A percentile compares a stretch with the other conserved stretches of the same genome.
Evolutionary conservation across 2,329 filamentous ascomycete genomes (phyloP).

Genomic region (Alternaria sp.): DNA sequence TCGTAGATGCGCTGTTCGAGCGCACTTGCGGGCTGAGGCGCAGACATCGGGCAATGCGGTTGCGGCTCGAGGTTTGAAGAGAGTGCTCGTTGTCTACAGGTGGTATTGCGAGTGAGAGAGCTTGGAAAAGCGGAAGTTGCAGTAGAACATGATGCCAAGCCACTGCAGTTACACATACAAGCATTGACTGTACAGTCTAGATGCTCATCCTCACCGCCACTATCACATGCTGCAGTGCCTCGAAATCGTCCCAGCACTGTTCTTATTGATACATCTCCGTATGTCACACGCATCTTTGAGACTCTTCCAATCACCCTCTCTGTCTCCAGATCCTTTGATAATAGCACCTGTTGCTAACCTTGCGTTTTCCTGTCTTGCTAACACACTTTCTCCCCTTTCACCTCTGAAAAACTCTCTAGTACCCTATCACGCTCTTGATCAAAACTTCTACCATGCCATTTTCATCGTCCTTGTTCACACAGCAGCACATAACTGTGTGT

Average conservation of each 20-base stretch:
- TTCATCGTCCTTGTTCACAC: neutral
- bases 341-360: neutral
- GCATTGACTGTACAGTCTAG: neutral
- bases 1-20: conserved; percentile 23
- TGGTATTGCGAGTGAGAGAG: neutral
- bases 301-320: neutral
- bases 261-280: neutral
- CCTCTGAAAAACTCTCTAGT: conserved; percentile 5
- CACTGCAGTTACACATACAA: neutral
- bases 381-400: neutral
- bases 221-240: neutral
- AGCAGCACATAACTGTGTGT: conserved; percentile 11
- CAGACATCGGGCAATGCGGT: neutral
- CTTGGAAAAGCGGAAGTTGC: neutral
- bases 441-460: conserved; percentile 11
- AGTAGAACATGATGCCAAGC: neutral
- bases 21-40: conserved; percentile 7
- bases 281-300: neutral
- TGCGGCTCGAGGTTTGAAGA: no score
- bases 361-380: neutral
- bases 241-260: neutral
- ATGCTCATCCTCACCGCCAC: neutral
- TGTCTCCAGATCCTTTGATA: neutral
- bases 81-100: neutral
- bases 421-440: conserved; percentile 3